Base-by-base conservation (phyloP, 148 eudicot species). In the Dianthus caryophyllus region DNA sequence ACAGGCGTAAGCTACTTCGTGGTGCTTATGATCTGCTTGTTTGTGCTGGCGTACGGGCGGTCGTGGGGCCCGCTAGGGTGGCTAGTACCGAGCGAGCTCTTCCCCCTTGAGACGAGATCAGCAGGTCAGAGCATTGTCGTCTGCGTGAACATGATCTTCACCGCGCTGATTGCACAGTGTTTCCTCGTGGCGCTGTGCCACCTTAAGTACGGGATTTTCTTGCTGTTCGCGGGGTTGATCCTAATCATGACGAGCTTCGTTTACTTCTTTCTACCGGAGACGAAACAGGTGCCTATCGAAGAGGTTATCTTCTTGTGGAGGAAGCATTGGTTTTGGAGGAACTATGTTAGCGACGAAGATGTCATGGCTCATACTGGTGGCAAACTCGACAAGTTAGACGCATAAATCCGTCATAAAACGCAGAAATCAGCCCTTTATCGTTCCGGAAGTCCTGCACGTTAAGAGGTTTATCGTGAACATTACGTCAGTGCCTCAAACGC, bases 61-160 rank as follows among this genome's bases (percentile, higher is more conserved):
- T 94, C 99, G 4, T 94, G 99, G 99, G 99, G 99, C 9, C 97
- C 97, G 4, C 75, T 94, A 15, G 97, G 97, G 6, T 94, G 99
- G 99, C 78, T 89, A 21, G 97, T 94, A n/a, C 97, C 99, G 1
- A 90, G 99, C 17, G 99, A 94, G 83, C 80, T 94, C 46, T 90
- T 90, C 77, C 89, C 99, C 1, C 52, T 94, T 39, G 99, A 94
- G 66, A 88, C 86, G 6, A 74, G 99, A 54, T 94, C 99, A 22
- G 99, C 99, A 4, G 99, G 97, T 49, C 99, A 90, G 74, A 88
- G 96, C 65, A 82, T 94, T 12, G 94, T 87, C 14, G 99, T 94
- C 18, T 74, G 90, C 21, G 88, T 90, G 21, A 94, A 94, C 77
- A 84, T 94, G 84, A 79, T 94, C 84, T 94, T 94, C 84, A 94